These are phyloP conservation scores for Platanthera zijinensis DNA, from an alignment of 106 monocot species.

Conservation along the genomic window DNA sequence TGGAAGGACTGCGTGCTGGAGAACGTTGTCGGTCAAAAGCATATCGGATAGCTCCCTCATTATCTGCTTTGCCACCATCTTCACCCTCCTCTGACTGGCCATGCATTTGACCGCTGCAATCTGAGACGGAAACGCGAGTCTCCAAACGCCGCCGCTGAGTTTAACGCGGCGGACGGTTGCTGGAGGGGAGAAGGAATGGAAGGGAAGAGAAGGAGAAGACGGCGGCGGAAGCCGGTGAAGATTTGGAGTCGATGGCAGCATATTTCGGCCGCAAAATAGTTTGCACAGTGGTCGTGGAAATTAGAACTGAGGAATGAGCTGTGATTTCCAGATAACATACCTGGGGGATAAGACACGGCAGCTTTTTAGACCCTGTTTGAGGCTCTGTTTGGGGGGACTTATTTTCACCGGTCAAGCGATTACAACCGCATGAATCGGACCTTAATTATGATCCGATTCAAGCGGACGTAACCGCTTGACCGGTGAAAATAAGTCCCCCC, in stretches of 20 bases:
- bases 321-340: no score
- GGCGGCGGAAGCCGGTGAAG: conserved; percentile 7
- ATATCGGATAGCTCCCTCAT: conserved; percentile 83
- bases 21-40: conserved; percentile 75
- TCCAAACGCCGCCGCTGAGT: neutral
- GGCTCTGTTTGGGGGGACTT: no score
- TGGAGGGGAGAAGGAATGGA: neutral
- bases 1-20: conserved; percentile 80
- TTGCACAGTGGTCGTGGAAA: no score
- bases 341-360: no score
- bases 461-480: no score
- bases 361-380: no score
- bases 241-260: neutral
- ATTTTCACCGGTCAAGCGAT: no score
- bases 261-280: neutral
- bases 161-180: neutral
- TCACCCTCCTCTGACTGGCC: conserved; percentile 83
- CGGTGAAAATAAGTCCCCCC: no score
- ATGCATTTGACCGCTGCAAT: conserved; percentile 45
- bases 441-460: no score
- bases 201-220: neutral
- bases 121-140: neutral
- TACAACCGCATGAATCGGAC: no score
- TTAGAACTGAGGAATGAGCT: no score
- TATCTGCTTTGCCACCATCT: conserved; percentile 97